Evolutionary conservation across 2,329 filamentous ascomycete genomes (phyloP), one percentile per base, ranked within the genome.

Genomic region (Xenoacremonium recifei): DNA sequence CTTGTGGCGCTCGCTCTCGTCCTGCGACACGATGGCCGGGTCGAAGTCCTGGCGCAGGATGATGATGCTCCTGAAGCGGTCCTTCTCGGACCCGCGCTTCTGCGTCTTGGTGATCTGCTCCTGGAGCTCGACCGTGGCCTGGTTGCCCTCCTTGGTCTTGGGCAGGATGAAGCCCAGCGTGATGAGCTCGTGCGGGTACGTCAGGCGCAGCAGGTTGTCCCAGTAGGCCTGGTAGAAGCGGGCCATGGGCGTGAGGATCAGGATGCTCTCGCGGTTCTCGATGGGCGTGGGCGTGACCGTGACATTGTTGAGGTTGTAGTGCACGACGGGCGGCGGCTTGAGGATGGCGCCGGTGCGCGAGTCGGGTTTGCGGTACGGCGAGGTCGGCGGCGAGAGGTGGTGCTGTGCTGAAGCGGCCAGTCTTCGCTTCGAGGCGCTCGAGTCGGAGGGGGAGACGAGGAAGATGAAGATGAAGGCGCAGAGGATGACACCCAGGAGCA

Each of bases 31-130:
- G 21, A 96, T 67, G 0, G 90, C 87, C 9, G 86, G 82, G 42
- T 96, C 91, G 52, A 95, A 95, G 69, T 99, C 93, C 67, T 99
- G 92, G 44, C 93, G 83, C 55, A 97, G 80, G 59, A 99, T 97
- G 49, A 91, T 92, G 60, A 99, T 85, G 63, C 87, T 90, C 55
- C 90, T 87, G 71, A 99, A 99, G 45, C 90, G 85, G 59, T 88
- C 77, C 63, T 84, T 84, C 55, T 89, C 83, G 1, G 85, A 79
- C 0, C 90, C 89, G 4, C 61, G 64, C 46, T 85, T 85, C 63
- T 99, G 93, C 0, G 89, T 95, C 65, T 87, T 87, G 39, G 85
- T 76, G 51, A 99, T 88, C 53, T 89, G 85, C 42, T 85, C 84
- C 68, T 99, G 91, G 40, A 99, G 73, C 29, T 86, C 84, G 6